Evolutionary conservation across 192 early-diverging fungal species (phyloP).

Genomic region (Chytriomyces sp.): DNA sequence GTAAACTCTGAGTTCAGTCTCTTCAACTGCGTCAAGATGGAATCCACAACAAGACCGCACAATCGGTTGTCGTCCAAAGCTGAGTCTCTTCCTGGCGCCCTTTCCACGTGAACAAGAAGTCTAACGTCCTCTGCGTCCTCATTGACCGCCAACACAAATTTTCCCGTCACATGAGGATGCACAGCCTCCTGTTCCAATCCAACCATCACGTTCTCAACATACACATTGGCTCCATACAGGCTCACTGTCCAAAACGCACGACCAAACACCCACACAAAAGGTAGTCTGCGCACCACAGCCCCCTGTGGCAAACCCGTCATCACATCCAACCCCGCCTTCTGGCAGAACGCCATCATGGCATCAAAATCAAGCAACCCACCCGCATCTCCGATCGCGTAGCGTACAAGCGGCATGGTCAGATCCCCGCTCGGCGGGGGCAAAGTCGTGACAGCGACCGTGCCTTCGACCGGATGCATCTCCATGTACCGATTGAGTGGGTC

Average conservation of each 20-base stretch:
- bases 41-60: background rate
- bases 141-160: conserved; percentile 36
- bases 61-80: background rate
- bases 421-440: background rate
- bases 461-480: conserved; percentile 26
- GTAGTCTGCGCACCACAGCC: conserved; percentile 11
- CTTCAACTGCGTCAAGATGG: conserved; percentile 13
- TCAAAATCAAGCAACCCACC: conserved; percentile 38
- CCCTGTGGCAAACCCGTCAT: background rate
- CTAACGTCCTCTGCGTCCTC: conserved; percentile 26
- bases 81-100: background rate
- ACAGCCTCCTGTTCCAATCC: conserved; percentile 36
- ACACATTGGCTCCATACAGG: conserved; percentile 46
- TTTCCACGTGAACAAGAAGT: conserved; percentile 25
- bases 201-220: conserved; percentile 48
- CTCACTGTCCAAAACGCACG: conserved; percentile 46
- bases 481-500: conserved; percentile 38
- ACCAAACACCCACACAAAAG: conserved; percentile 48
- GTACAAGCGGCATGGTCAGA: conserved; percentile 31
- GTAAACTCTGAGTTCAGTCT: conserved; percentile 40
- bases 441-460: conserved; percentile 36
- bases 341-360: conserved; percentile 29
- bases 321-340: background rate
- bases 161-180: conserved; percentile 35
- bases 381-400: conserved; percentile 39